phyloP scores from a whole-genome alignment of 2,329 filamentous ascomycete genomes.

The Fusarium mundagurra region DNA sequence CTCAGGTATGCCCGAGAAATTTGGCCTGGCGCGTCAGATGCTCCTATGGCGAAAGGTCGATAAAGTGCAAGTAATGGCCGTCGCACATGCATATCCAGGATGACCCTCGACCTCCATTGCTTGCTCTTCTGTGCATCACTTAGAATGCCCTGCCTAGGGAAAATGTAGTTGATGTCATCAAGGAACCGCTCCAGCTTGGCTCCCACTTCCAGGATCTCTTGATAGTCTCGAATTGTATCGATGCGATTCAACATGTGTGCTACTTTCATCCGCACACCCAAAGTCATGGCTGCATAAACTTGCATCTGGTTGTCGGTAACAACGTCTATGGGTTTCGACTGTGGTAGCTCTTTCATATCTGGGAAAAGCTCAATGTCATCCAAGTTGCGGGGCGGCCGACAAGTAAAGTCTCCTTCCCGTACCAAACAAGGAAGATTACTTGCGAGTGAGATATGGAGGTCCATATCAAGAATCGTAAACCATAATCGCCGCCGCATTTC shows the following conservation, averaged over 20 bases:
- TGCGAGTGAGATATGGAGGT: conserved; percentile 63
- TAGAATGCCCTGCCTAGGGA: conserved; percentile 56
- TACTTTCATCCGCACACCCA: conserved; percentile 60
- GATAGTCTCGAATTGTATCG: conserved; percentile 62
- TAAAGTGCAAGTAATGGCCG: conserved; percentile 63
- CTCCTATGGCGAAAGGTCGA: conserved; percentile 64
- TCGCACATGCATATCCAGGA: conserved; percentile 65
- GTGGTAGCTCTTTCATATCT: conserved; percentile 60
- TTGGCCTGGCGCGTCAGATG: conserved; percentile 59
- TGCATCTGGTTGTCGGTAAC: conserved; percentile 64
- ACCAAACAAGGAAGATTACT: conserved; percentile 62
- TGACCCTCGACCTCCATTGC: conserved; percentile 61
- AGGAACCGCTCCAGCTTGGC: conserved; percentile 63
- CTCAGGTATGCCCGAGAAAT: conserved; percentile 63
- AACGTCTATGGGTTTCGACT: conserved; percentile 60
- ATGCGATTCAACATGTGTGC: conserved; percentile 61
- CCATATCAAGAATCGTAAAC: conserved; percentile 67
- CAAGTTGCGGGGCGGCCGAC: conserved; percentile 62
- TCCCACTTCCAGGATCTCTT: conserved; percentile 63
- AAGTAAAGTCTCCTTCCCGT: conserved; percentile 64
- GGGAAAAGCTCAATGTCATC: conserved; percentile 61
- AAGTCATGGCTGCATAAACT: conserved; percentile 62
- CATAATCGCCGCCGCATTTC: conserved; percentile 65
- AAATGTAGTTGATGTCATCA: conserved; percentile 64
- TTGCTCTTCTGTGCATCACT: conserved; percentile 58